phyloP scores from a whole-genome alignment of 2,329 filamentous ascomycete genomes.

The Diaporthe amygdali region DNA sequence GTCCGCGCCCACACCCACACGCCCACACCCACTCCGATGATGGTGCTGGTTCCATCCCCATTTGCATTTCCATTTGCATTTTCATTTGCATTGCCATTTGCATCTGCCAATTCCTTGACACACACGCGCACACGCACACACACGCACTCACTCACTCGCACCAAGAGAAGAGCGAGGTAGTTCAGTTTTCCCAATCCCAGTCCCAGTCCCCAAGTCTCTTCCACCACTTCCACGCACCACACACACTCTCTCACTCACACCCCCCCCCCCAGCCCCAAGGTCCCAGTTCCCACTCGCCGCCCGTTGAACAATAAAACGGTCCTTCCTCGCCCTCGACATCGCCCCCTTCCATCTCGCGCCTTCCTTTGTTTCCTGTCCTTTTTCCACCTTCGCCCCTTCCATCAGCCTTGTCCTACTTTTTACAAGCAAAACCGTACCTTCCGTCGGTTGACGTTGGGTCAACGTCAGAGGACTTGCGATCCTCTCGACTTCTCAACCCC shows the following conservation, averaged over 20 bases:
- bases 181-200: not conserved
- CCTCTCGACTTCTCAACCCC: constrained; percentile 20
- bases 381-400: constrained; percentile 12
- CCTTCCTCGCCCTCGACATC: constrained; percentile 22
- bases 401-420: constrained; percentile 8
- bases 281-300: constrained; percentile 6
- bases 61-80: constrained; percentile 14
- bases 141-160: not conserved
- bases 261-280: not conserved
- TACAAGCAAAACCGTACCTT: not conserved
- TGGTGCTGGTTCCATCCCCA: constrained; percentile 10
- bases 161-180: not conserved
- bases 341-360: constrained; percentile 20
- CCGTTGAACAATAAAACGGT: constrained; percentile 23
- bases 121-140: not conserved
- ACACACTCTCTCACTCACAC: not conserved
- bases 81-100: constrained; percentile 16
- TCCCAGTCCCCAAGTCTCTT: not conserved
- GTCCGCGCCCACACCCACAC: not conserved
- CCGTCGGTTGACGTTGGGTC: constrained; percentile 22
- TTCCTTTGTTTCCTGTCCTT: constrained; percentile 17
- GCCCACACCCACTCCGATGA: constrained; percentile 10
- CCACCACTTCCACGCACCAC: not conserved
- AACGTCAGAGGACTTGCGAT: constrained; percentile 22
- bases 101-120: constrained; percentile 16